Evolutionary conservation across 305 asterid species (phyloP).

Genomic region (Salvia sclarea): DNA sequence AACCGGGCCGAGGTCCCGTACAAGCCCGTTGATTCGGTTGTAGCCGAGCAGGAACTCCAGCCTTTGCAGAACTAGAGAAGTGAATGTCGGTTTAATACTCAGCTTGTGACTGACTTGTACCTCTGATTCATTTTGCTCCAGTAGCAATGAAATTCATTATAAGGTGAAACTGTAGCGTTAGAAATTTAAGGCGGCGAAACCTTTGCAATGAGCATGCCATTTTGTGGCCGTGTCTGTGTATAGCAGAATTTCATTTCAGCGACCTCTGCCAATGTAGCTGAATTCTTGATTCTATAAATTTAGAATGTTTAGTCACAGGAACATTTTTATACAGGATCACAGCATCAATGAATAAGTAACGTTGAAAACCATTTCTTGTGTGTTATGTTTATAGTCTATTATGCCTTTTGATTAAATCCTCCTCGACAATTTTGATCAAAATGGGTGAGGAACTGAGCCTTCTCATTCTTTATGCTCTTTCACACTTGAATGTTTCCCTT

Average conservation of each 20-base stretch:
- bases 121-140: constrained; percentile 31
- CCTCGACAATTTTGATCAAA: too few relatives aligned
- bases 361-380: not conserved
- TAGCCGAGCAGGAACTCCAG: constrained; percentile 89
- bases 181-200: constrained; percentile 24
- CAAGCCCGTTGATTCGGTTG: constrained; percentile 71
- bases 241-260: constrained; percentile 33
- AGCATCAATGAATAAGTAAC: constrained; percentile 30
- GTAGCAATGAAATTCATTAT: constrained; percentile 27
- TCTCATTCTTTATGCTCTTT: too few relatives aligned
- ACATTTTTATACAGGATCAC: constrained; percentile 19
- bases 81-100: constrained; percentile 16
- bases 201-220: not conserved
- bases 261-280: constrained; percentile 25
- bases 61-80: constrained; percentile 51
- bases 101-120: constrained; percentile 23
- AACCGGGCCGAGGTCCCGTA: constrained; percentile 44
- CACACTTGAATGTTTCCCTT: not conserved
- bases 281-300: constrained; percentile 20
- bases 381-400: too few relatives aligned
- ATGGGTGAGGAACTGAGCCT: too few relatives aligned
- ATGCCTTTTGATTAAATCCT: not conserved
- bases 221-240: constrained; percentile 27
- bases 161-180: constrained; percentile 32
- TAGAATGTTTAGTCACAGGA: constrained; percentile 15